Evolutionary conservation across 768 basidiomycete genomes (phyloP).

Genomic region (Suillus bovinus): DNA sequence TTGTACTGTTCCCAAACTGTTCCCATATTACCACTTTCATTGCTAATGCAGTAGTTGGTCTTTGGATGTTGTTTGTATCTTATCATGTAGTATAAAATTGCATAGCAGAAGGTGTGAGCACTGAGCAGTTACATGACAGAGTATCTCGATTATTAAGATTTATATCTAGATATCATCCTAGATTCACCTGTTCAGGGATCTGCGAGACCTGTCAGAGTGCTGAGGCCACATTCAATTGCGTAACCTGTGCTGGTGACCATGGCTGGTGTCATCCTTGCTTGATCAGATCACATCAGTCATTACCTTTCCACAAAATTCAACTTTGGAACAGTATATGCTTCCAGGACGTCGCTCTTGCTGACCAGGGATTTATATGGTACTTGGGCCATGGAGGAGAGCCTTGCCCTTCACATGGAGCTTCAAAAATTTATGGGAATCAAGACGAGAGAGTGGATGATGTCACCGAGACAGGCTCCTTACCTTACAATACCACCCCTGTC

Average conservation of each 20-base stretch:
- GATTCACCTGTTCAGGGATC: too few species aligned
- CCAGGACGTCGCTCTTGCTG: conserved; percentile 14
- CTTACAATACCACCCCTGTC: background rate
- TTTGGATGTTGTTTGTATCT: too few species aligned
- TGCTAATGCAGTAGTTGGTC: too few species aligned
- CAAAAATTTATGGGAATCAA: background rate
- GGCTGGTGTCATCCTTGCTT: conserved; percentile 4
- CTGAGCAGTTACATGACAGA: too few species aligned
- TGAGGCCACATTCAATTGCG: conserved; percentile 3
- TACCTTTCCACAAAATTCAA: conserved; percentile 19
- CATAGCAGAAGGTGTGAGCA: too few species aligned
- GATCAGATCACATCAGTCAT: background rate
- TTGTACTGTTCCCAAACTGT: too few species aligned
- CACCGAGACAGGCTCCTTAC: background rate
- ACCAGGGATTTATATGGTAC: conserved; percentile 18
- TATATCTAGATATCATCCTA: too few species aligned
- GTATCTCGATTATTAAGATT: too few species aligned
- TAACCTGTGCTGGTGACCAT: conserved; percentile 6
- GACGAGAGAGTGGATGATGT: background rate
- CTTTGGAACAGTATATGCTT: conserved; percentile 21
- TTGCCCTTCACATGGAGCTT: conserved; percentile 13
- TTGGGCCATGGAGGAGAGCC: conserved; percentile 21
- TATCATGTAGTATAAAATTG: too few species aligned
- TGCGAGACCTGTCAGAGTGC: background rate
- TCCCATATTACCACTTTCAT: too few species aligned